phyloP scores from a whole-genome alignment of 352 stramenopile genomes.

The Globisporangium cederbergense region DNA sequence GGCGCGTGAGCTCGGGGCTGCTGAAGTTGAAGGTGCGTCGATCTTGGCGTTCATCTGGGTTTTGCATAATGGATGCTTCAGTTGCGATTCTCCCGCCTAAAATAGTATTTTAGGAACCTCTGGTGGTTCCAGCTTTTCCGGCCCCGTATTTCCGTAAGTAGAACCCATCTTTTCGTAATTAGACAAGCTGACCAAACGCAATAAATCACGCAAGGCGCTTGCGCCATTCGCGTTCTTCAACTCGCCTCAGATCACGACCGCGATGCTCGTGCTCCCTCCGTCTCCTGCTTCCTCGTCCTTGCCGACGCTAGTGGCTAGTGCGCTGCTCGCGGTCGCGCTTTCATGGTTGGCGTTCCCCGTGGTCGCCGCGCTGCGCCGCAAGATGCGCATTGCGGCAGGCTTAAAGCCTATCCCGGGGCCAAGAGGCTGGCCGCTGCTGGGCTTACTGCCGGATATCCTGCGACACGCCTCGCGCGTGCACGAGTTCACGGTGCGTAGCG shows the following conservation, averaged over 20 bases:
- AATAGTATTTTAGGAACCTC: too few relatives aligned
- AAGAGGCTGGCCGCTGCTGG: slow-evolving; percentile 9
- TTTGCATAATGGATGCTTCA: too few relatives aligned
- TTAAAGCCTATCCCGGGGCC: slow-evolving; percentile 16
- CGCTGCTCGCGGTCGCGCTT: slow-evolving; percentile 8
- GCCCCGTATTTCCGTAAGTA: too few relatives aligned
- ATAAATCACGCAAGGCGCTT: too few relatives aligned
- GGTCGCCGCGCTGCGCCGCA: slow-evolving; percentile 7
- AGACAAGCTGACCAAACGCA: too few relatives aligned
- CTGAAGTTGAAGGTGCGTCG: too few relatives aligned
- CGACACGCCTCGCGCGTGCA: slow-evolving; percentile 9
- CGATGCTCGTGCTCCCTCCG: background rate
- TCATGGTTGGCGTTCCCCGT: background rate
- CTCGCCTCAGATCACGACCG: too few relatives aligned
- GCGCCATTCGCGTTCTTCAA: too few relatives aligned
- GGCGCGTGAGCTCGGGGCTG: slow-evolving; percentile 13
- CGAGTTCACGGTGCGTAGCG: slow-evolving; percentile 15
- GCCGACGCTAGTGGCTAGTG: background rate
- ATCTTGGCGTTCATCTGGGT: too few relatives aligned
- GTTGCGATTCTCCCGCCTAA: too few relatives aligned
- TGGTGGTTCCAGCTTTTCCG: too few relatives aligned
- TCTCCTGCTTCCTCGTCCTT: background rate
- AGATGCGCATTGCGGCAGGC: slow-evolving; percentile 13
- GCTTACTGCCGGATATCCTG: slow-evolving; percentile 9
- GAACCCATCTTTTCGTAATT: too few relatives aligned